Conservation (phyloP, 148 eudicot species). For the Persicaria maculosa region DNA sequence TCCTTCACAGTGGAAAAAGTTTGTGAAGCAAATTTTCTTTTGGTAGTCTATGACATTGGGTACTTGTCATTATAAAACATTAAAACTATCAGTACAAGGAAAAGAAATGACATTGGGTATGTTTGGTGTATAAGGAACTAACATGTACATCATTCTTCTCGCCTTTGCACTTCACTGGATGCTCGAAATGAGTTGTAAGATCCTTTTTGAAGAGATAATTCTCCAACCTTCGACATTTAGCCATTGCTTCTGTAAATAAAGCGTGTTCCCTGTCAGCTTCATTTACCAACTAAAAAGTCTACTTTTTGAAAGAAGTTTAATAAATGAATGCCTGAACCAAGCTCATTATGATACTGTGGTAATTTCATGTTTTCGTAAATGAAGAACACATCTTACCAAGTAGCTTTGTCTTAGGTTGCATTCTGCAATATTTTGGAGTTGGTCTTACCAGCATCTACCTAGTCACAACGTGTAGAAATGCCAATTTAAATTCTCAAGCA, state of each 20-base stretch:
- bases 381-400: too few relatives aligned
- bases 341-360: too few relatives aligned
- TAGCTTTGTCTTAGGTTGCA: too few relatives aligned
- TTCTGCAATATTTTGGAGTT: too few relatives aligned
- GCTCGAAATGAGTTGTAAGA: constrained; percentile 19
- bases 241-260: constrained; percentile 29
- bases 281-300: too few relatives aligned
- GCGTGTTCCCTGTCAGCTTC: constrained; percentile 42
- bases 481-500: too few relatives aligned
- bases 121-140: constrained; percentile 12
- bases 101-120: background rate
- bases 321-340: too few relatives aligned
- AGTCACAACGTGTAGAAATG: too few relatives aligned
- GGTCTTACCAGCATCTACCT: too few relatives aligned
- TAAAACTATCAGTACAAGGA: background rate
- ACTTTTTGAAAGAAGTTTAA: too few relatives aligned
- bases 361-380: too few relatives aligned
- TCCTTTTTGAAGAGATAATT: constrained; percentile 41
- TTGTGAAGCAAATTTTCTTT: constrained; percentile 74
- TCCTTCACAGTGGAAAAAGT: too few relatives aligned
- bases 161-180: constrained; percentile 25
- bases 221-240: constrained; percentile 38
- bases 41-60: constrained; percentile 76
- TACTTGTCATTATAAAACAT: constrained; percentile 21
- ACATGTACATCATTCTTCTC: constrained; percentile 56